Base-by-base conservation (phyloP, 2,329 filamentous ascomycete genomes). In the Beauveria caledonica region DNA sequence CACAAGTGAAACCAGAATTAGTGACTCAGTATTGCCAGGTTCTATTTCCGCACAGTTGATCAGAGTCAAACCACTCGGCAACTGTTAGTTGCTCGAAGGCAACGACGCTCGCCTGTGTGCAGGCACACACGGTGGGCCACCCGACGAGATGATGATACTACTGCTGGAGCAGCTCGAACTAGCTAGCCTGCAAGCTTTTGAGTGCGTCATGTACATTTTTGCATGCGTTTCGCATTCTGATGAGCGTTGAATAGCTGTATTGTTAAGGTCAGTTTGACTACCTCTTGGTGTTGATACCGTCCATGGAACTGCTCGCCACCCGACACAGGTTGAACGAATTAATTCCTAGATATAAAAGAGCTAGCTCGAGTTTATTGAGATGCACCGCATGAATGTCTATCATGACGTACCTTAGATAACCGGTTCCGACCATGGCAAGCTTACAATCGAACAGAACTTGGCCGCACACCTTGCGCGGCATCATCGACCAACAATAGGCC, bases 161-260 rank as follows among this genome's bases (percentile, higher is more conserved):
- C 70, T 96, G 17, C 75, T 97, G 63, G 93, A 97, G 71, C 84
- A 78, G 67, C 78, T 97, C 50, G 87, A 92, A 67, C 77, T 82
- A 53, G 67, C 72, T 10, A 77, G 80, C 57, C 76, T 97, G 57
- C 73, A 86, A 60, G 75, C 74, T 8, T 8, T 76, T 97, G 46
- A 90, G 91, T 9, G 82, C 83, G 60, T 89, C 92, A 6, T 96
- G 92, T 78, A 90, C 86, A 71, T 92, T 90, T 58, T 76, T 97
- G 17, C 93, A 92, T 78, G 92, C 92, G 1, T 95, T 93, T 89
- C 87, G 59, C 80, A 87, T 54, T 85, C 85, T 52, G 93, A 97
- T 64, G 93, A 97, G 68, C 72, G 97, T 40, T 97, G 93, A 93
- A 92, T 94, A 73, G 74, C 86, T 19, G 73, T 96, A 21, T 95